Evolutionary conservation across 2,329 filamentous ascomycete genomes (phyloP).

Genomic region (Penicillium expansum): DNA sequence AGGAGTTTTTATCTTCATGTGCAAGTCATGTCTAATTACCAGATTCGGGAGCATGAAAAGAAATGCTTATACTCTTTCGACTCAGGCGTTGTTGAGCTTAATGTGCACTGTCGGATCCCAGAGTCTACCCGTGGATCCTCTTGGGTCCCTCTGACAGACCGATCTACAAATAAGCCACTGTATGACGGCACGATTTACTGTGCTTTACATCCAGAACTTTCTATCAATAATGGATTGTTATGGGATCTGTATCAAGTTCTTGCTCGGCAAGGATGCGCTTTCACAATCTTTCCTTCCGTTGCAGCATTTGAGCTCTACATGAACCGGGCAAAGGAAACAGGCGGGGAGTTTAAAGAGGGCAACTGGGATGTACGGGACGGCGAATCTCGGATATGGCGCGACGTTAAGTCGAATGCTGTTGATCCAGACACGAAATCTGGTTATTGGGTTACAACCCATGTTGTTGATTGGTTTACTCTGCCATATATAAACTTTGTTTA

Average conservation of each 20-base stretch:
- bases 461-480: not conserved
- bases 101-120: too few relatives aligned
- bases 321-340: not conserved
- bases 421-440: not conserved
- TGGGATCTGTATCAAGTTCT: not conserved
- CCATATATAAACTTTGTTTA: not conserved
- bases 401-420: not conserved
- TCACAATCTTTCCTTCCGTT: not conserved
- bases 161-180: too few relatives aligned
- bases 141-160: too few relatives aligned
- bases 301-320: not conserved
- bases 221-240: too few relatives aligned
- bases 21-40: too few relatives aligned
- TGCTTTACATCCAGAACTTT: too few relatives aligned
- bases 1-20: too few relatives aligned
- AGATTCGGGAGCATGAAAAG: too few relatives aligned
- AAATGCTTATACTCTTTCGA: too few relatives aligned
- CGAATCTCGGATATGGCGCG: not conserved
- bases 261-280: not conserved
- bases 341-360: not conserved
- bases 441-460: not conserved
- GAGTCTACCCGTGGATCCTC: too few relatives aligned
- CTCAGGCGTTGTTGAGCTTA: too few relatives aligned
- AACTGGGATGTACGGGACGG: not conserved
- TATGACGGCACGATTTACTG: too few relatives aligned